These are phyloP conservation scores for Anthracocystis panici-leucophaei DNA, from an alignment of 1,284 basidiomycete genomes.

Conservation along the genomic window DNA sequence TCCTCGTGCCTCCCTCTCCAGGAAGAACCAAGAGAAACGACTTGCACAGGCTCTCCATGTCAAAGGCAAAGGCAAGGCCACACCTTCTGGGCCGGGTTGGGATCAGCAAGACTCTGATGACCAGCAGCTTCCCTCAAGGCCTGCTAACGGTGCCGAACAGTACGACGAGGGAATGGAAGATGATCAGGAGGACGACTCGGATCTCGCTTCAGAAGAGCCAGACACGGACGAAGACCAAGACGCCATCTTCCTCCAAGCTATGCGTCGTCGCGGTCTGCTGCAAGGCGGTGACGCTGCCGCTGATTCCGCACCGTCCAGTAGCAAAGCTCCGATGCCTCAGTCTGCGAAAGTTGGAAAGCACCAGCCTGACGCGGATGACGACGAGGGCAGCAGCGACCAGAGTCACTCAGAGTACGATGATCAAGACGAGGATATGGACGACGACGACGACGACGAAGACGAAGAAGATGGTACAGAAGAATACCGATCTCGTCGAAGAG, in stretches of 20 bases:
- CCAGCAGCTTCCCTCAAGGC: conserved; percentile 6
- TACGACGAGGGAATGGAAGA: conserved; percentile 14
- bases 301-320: conserved; percentile 9
- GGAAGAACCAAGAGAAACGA: conserved; percentile 42
- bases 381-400: conserved; percentile 5
- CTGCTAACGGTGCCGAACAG: not conserved
- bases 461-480: conserved; percentile 30
- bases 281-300: conserved; percentile 6
- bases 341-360: not conserved
- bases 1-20: conserved; percentile 33
- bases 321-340: conserved; percentile 1
- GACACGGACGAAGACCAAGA: conserved; percentile 64
- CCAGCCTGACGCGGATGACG: conserved; percentile 1
- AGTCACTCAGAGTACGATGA: conserved; percentile 4
- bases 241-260: conserved; percentile 60
- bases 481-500: conserved; percentile 44
- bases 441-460: conserved; percentile 30
- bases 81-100: conserved; percentile 24
- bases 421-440: conserved; percentile 24
- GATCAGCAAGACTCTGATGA: conserved; percentile 37
- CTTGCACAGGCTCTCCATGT: conserved; percentile 2
- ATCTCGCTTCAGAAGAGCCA: conserved; percentile 39
- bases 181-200: conserved; percentile 24
- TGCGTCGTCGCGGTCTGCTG: conserved; percentile 57
- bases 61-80: conserved; percentile 40